Evolutionary conservation across 1,139 yeast genomes (phyloP).

Genomic region (Suhomyces terraborum): DNA sequence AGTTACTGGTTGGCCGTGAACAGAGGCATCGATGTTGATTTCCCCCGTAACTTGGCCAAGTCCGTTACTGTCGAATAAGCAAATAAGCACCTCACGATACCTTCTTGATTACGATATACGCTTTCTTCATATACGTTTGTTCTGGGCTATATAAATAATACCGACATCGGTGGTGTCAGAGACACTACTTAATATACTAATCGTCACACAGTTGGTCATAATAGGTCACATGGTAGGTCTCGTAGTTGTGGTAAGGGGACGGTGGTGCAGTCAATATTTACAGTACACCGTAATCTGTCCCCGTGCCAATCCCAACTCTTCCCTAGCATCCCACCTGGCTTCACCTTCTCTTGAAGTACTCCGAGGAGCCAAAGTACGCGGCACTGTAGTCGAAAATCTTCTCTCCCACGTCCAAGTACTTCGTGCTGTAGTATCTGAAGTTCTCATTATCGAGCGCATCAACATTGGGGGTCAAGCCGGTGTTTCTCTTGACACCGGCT

Average conservation of each 20-base stretch:
- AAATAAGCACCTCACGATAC: slow-evolving; percentile 36
- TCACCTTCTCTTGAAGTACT: slow-evolving; percentile 66
- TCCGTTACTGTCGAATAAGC: slow-evolving; percentile 89
- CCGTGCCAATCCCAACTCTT: neutral
- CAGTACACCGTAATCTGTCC: neutral
- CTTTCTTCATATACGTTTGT: slow-evolving; percentile 8
- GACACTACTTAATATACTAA: slow-evolving; percentile 11
- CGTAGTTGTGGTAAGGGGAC: neutral
- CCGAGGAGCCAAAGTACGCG: slow-evolving; percentile 70
- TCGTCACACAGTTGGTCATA: slow-evolving; percentile 2
- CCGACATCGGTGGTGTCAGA: slow-evolving; percentile 1
- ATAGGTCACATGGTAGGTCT: too few species aligned
- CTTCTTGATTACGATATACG: slow-evolving; percentile 8
- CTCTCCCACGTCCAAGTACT: slow-evolving; percentile 85
- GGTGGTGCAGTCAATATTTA: neutral
- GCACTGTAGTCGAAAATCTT: slow-evolving; percentile 72
- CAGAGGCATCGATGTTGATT: slow-evolving; percentile 96
- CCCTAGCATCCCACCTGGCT: neutral
- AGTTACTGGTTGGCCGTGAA: slow-evolving; percentile 96
- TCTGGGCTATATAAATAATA: slow-evolving; percentile 6
- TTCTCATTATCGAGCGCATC: slow-evolving; percentile 45
- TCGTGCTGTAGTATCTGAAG: slow-evolving; percentile 57
- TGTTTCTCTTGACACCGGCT: slow-evolving; percentile 86
- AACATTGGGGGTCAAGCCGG: slow-evolving; percentile 66
- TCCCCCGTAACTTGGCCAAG: slow-evolving; percentile 98